phyloP scores from a whole-genome alignment of 331 rosid genomes.

The Dryas integrifolia region DNA sequence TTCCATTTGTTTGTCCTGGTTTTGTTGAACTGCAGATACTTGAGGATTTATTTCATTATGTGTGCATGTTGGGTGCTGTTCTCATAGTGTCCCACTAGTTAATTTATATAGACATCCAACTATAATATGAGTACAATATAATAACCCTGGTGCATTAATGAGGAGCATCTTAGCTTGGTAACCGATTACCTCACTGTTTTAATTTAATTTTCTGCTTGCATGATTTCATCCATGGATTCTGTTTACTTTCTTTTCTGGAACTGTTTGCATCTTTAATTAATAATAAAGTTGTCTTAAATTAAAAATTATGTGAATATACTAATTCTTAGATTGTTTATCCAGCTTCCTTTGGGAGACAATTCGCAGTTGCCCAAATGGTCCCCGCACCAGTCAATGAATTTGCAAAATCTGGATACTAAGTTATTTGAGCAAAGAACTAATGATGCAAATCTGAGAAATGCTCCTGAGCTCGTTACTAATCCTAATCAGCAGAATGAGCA shows the following conservation, averaged over 20 bases:
- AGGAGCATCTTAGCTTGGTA: background rate
- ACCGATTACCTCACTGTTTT: background rate
- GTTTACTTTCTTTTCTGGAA: background rate
- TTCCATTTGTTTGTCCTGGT: background rate
- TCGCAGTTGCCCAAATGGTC: constrained; percentile 43
- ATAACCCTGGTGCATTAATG: background rate
- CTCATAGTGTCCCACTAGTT: background rate
- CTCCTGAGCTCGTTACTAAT: constrained; percentile 22
- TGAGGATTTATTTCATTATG: background rate
- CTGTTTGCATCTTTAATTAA: background rate
- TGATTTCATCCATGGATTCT: background rate
- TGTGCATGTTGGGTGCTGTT: background rate
- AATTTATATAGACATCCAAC: background rate
- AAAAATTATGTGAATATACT: constrained; percentile 23
- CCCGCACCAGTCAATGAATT: constrained; percentile 41
- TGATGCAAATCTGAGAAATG: constrained; percentile 32
- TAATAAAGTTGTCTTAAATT: constrained; percentile 2
- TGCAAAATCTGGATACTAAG: constrained; percentile 36
- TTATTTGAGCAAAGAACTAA: constrained; percentile 36
- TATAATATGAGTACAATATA: background rate
- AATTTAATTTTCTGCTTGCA: background rate
- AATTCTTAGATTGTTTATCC: constrained; percentile 29
- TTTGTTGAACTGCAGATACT: background rate
- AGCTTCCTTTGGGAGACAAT: constrained; percentile 57
- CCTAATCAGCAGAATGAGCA: constrained; percentile 39